Conservation (phyloP, 1,139 yeast species). For the Taphrina sp. region DNA sequence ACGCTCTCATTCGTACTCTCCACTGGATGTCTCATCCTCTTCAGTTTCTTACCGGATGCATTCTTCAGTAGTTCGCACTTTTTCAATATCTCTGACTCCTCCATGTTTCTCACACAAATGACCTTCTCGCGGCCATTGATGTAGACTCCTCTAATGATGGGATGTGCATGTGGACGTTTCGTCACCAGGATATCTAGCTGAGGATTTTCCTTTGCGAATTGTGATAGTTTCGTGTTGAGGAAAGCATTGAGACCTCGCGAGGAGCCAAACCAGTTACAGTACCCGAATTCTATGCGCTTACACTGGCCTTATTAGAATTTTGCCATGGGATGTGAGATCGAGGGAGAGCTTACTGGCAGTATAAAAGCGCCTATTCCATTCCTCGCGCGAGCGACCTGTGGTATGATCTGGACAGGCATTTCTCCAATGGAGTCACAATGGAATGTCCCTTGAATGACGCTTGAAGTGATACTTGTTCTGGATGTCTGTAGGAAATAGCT, state of each 20-base stretch:
- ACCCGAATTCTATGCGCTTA: slow-evolving; percentile 66
- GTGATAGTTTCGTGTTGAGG: slow-evolving; percentile 56
- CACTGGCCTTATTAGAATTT: slow-evolving; percentile 46
- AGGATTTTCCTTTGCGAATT: slow-evolving; percentile 60
- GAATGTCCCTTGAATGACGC: too few species aligned
- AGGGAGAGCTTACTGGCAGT: slow-evolving; percentile 47
- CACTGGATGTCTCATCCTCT: slow-evolving; percentile 69
- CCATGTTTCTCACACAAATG: slow-evolving; percentile 63
- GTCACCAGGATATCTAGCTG: slow-evolving; percentile 68
- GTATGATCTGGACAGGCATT: slow-evolving; percentile 51
- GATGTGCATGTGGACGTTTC: slow-evolving; percentile 72
- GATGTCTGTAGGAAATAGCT: too few species aligned
- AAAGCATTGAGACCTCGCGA: slow-evolving; percentile 72
- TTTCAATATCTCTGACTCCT: slow-evolving; percentile 54
- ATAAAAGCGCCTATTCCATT: slow-evolving; percentile 83
- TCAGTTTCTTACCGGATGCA: slow-evolving; percentile 59
- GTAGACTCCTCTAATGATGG: slow-evolving; percentile 69
- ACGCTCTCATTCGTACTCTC: slow-evolving; percentile 76
- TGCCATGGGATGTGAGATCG: neutral
- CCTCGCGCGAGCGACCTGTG: slow-evolving; percentile 57
- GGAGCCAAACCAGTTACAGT: slow-evolving; percentile 95
- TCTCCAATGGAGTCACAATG: too few species aligned
- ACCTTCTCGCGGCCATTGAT: slow-evolving; percentile 51
- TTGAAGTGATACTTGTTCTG: too few species aligned
- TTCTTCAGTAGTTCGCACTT: slow-evolving; percentile 58